Conservation (phyloP, 345 rosid genomes). For the Murraya koenigii region DNA sequence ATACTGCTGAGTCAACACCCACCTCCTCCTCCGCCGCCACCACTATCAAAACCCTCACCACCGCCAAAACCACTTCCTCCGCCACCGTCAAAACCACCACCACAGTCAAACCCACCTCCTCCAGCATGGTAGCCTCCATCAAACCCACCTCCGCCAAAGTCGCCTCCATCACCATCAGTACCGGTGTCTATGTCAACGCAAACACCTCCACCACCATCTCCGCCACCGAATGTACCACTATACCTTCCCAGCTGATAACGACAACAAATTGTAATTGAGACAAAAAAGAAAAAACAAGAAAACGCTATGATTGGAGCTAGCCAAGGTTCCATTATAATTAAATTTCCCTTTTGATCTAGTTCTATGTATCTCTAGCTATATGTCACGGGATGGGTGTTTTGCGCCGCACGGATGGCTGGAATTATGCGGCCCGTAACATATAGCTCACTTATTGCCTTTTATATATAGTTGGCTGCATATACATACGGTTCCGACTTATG, state of each 20-base stretch:
- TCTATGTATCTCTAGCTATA: too few relatives aligned
- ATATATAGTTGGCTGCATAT: not conserved
- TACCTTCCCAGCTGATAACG: not conserved
- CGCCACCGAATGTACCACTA: not conserved
- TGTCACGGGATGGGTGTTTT: too few relatives aligned
- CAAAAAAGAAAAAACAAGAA: not conserved
- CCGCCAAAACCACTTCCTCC: not conserved
- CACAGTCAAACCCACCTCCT: too few relatives aligned
- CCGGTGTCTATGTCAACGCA: not conserved
- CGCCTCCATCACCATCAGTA: not conserved
- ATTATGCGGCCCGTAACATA: too few relatives aligned
- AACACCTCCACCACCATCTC: not conserved
- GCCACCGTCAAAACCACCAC: not conserved
- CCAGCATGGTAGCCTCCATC: not conserved
- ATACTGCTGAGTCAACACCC: not conserved
- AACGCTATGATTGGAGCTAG: not conserved
- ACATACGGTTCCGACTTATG: too few relatives aligned
- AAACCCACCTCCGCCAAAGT: not conserved
- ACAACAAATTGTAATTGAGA: not conserved
- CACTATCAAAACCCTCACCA: not conserved
- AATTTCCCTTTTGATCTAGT: not conserved
- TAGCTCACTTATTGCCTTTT: too few relatives aligned
- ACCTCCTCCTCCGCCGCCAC: not conserved
- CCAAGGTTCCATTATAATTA: constrained; percentile 11
- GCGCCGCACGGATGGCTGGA: too few relatives aligned